Base-by-base conservation (phyloP, 2,329 filamentous ascomycete genomes). In the Aphanocladium album region DNA sequence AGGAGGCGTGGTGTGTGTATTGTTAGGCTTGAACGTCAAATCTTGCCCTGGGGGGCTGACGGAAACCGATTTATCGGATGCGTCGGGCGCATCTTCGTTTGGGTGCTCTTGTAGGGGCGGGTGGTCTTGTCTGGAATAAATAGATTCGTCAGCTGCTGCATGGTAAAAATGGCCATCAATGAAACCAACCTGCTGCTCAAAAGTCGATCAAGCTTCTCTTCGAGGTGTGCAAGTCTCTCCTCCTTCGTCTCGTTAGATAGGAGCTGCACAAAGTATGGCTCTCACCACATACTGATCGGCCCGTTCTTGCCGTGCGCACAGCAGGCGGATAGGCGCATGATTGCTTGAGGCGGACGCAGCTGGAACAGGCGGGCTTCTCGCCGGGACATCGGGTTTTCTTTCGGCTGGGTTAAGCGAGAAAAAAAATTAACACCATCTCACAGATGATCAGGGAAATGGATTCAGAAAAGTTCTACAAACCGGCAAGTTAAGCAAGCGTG, bases 331-430 rank as follows among this genome's bases (percentile, higher is more conserved):
- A 81, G 12, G 77, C 74, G 65, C 79, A 81, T 45, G 74, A 65
- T 67, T 82, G 79, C 54, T 75, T 76, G 9, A 82, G 71, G 17
- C 80, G 76, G 12, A 76, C 71, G 65, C 80, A 82, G 65, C 78
- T 80, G 11, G 80, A 82, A 61, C 80, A 82, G 1, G 76, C 73
- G 5, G 80, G 80, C 65, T 77, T 80, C 67, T 82, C 80, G 7
- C 78, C 80, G 0, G 80, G 80, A 65, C 80, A 82, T 37, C 80
- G 75, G 2, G 76, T 80, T 66, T 82, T 82, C 65, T 82, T 81
- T 41, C 52, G 23, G 19, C 61, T 63, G 50, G 25, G 25, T 17
- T 1, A 27, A 30, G 9, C 9, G 30, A 9, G 17, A 39, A 14
- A 37, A 16, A 19, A 27, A 21, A 55, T 27, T 11, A 27, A 37